Evolutionary conservation across 2,329 filamentous ascomycete genomes (phyloP), one percentile per base, ranked within the genome.

Genomic region (Bisporella sp.): DNA sequence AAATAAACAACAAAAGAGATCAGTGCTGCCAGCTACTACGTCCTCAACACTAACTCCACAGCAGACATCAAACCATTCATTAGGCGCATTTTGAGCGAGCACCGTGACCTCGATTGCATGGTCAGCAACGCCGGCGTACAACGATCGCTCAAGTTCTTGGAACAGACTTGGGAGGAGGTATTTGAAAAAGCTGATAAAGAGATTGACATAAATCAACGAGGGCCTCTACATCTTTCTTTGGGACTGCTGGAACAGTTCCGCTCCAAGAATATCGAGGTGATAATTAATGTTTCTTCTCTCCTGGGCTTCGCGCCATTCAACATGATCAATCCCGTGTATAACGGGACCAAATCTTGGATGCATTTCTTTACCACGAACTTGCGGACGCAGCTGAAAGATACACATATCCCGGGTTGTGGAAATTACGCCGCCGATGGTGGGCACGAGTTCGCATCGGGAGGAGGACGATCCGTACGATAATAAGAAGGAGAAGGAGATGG

Each of bases 61-160:
- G 47, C 62, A 0, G 59, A 66, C 1, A 73, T 79, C 6, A 67
- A 73, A 0, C 41, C 47, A 0, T 79, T 81, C 53, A 64, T 75
- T 48, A 50, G 69, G 41, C 68, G 67, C 12, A 59, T 81, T 41
- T 72, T 68, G 3, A 55, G 53, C 2, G 71, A 78, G 5, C 73
- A 81, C 57, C 76, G 74, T 0, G 72, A 78, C 5, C 60, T 81
- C 2, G 77, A 82, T 63, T 81, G 77, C 55, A 60, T 82, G 0
- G 66, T 82, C 59, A 82, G 81, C 65, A 81, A 82, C 49, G 78
- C 78, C 0, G 78, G 77, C 2, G 74, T 81, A 0, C 78, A 82
- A 59, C 65, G 76, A 2, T 78, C 76, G 0, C 68, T 82, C 1
- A 62, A 75, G 12, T 67, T 77, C 1, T 29, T 41, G 6, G 48